Evolutionary conservation across 768 basidiomycete species (phyloP), one percentile per base, ranked within the genome.

Genomic region (Favolaschia claudopus): DNA sequence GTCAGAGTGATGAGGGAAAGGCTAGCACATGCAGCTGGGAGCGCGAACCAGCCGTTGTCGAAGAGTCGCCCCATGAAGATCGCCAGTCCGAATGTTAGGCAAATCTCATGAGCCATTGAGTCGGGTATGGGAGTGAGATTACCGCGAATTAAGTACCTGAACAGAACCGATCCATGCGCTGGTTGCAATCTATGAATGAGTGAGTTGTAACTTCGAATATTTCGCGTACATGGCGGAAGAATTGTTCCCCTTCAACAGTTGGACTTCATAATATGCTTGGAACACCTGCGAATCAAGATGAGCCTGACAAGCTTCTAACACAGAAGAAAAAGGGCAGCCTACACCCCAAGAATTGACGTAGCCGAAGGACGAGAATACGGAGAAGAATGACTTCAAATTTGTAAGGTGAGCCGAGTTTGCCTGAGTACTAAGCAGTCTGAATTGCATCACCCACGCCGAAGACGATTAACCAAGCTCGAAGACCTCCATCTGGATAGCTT

Each of bases 151-250:
- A 28, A 58, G 20, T 58, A 86, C 89, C 76, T 91, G 90, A 22
- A 87, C 74, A 1, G 91, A 92, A 6, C 91, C 91, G 31, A 93
- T 92, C 91, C 90, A 93, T 38, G 90, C 84, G 40, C 90, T 91
- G 58, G n/a, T n/a, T n/a, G 22, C n/a, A 47, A 58, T n/a, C n/a
- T 38, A 27, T 19, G 24, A 52, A 37, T 31, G 28, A 14, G 20
- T 44, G 25, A 14, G 40, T 53, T 12, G 25, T 15, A 33, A 15
- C 24, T 38, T 20, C 20, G 24, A 43, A 25, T 1, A 80, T 54
- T 68, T 89, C 89, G 91, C 91, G n/a, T 71, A 79, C 13, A 90
- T 92, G 4, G 89, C 80, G 6, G 82, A 78, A 1, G 79, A 76
- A n/a, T 19, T 59, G 36, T 31, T 59, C 27, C 79, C 62, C 1